Percentiles rank a stretch among this genome's conserved stretches.
Conservation (phyloP, 805 yeast species). For the baker's yeast (Saccharomyces cerevisiae) region DNA sequence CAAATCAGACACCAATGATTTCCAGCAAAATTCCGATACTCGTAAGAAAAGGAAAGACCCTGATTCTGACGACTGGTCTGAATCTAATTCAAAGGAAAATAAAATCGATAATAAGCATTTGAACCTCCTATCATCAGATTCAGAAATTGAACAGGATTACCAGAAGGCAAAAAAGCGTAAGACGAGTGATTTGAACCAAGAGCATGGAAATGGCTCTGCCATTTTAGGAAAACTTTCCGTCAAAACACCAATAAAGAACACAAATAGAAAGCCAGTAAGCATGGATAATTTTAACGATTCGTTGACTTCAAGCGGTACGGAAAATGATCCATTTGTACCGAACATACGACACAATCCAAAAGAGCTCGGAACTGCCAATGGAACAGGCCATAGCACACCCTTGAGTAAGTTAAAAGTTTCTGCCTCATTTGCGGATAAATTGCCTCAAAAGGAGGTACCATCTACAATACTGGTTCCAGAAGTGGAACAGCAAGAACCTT, state of each 20-base stretch:
- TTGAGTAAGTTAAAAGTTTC: neutral
- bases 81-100: neutral
- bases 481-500: neutral
- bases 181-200: neutral
- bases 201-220: neutral
- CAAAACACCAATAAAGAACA: neutral
- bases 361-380: neutral
- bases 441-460: slow-evolving; percentile 4
- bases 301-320: neutral
- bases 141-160: neutral
- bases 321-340: neutral
- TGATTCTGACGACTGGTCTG: neutral
- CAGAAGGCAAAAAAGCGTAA: neutral
- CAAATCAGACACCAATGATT: slow-evolving; percentile 7
- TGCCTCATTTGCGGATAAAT: neutral
- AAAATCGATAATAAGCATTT: neutral
- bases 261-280: neutral
- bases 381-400: neutral
- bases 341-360: neutral
- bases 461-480: neutral
- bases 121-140: neutral
- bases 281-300: neutral
- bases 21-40: slow-evolving; percentile 1
- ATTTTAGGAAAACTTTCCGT: neutral
- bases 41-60: neutral